Base-by-base conservation (phyloP, 331 rosid species). In the Malus hybrid region DNA sequence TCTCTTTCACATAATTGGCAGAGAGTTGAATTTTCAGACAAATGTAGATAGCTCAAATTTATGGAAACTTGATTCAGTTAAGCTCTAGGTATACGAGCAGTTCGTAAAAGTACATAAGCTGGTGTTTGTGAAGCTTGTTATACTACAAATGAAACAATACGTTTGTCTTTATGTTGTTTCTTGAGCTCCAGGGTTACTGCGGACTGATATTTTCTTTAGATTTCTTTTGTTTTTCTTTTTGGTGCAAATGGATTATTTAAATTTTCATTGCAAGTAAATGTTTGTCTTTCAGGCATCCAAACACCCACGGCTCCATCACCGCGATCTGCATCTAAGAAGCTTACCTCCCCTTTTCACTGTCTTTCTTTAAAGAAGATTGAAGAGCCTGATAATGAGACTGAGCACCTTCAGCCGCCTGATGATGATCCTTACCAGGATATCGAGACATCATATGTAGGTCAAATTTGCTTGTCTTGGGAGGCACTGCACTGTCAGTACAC, bases 401-500 rank as follows among this genome's bases (percentile, higher is more conserved):
- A 91, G 79, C 91, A 90, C 81, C 96, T 93, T 65, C 93, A 87
- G 76, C 86, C 77, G 78, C 90, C 85, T 16, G 80, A 73, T 60
- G 72, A 79, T 64, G 86, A 85, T 75, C 87, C 91, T 44, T 88
- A 76, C 73, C 88, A 82, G 75, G 96, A 90, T 72, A 81, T 93
- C 67, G 97, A 93, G 70, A 93, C 88, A 28, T 90, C 98, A 54
- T 93, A 93, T 74, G 90, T 88, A 19, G 98, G 90, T 82, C 98
- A 93, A 83, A 77, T 90, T 33, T 87, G 95, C 86, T 86, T 91
- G 88, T 86, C 97, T 61, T 93, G 98, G 98, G 98, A 93, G 80
- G 97, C 96, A 28, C 96, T 93, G 77, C 98, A 93, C 62, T 93
- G 97, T 78, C 98, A 91, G 75, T 90, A 86, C 86, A 90, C 89